These are phyloP conservation scores for Mangifera indica DNA, from an alignment of 345 rosid species.

Conservation along the genomic window DNA sequence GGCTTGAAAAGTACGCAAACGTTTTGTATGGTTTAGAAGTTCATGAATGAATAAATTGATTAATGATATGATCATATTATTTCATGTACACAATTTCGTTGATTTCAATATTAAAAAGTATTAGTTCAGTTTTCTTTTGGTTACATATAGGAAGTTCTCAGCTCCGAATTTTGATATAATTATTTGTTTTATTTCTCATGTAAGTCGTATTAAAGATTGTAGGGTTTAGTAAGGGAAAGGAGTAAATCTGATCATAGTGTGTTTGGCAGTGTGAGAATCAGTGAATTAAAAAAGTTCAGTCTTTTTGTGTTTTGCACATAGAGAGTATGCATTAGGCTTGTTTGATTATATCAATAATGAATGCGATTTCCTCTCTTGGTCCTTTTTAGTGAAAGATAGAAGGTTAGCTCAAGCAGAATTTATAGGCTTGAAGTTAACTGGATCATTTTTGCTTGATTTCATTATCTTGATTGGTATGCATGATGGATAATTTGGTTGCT, in stretches of 20 bases:
- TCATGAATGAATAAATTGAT: neutral
- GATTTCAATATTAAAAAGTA: conserved; percentile 24
- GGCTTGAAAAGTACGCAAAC: conserved; percentile 36
- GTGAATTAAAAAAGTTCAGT: neutral
- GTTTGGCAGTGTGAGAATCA: neutral
- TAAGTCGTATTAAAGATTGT: neutral
- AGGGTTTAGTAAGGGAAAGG: neutral
- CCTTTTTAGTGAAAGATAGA: neutral
- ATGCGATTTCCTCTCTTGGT: neutral
- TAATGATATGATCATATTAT: conserved; percentile 9
- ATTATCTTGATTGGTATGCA: neutral
- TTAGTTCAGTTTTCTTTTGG: conserved; percentile 22
- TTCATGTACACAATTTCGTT: conserved; percentile 20
- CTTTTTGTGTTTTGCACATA: neutral
- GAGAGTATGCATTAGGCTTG: neutral
- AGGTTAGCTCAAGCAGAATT: neutral
- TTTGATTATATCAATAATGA: neutral
- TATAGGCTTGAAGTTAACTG: neutral
- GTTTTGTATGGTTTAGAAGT: conserved; percentile 52
- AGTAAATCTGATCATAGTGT: neutral
- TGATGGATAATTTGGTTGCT: neutral
- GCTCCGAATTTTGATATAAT: neutral
- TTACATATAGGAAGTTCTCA: neutral
- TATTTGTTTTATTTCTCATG: neutral
- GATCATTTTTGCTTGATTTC: neutral